A percentile compares a stretch with the other conserved stretches of the same genome.
phyloP scores from a whole-genome alignment of 2,329 filamentous ascomycete species.

The Rutstroemia sp. region DNA sequence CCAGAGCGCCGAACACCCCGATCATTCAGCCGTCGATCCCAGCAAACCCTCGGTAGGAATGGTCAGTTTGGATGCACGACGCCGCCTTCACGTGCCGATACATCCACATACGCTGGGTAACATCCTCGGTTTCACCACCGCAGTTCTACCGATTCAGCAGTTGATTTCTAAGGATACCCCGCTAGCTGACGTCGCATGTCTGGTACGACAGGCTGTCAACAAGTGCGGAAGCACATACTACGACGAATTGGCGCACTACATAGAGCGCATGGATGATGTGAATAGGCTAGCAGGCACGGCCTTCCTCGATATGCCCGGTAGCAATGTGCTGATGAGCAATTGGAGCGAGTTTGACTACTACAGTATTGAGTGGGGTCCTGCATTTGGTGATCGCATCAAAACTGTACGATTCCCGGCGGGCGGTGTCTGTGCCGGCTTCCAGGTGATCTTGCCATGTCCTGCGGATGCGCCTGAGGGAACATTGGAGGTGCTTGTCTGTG shows the following conservation, averaged over 20 bases:
- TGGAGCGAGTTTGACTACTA: conserved; percentile 1
- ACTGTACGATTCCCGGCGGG: not conserved
- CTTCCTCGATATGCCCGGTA: not conserved
- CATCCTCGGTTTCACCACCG: not conserved
- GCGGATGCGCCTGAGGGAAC: not conserved
- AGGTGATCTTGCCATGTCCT: not conserved
- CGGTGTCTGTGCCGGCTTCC: conserved; percentile 1
- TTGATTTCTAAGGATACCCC: not conserved
- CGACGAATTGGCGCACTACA: not conserved
- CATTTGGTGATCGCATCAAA: not conserved
- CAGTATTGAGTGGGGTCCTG: conserved; percentile 2
- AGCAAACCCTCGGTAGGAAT: not conserved
- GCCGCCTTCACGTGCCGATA: not conserved
- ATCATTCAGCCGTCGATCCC: not conserved
- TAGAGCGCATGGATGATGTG: not conserved
- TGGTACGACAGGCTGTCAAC: not conserved
- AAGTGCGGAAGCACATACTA: not conserved
- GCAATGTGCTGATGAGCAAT: not conserved
- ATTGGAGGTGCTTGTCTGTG: not conserved
- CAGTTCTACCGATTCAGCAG: not conserved
- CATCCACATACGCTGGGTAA: not conserved
- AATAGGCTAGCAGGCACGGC: not conserved
- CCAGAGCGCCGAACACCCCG: not conserved
- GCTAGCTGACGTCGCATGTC: not conserved
- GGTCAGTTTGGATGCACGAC: not conserved